These are phyloP conservation scores for Colletotrichum orchidophilum DNA, from an alignment of 2,329 filamentous ascomycete species.

Conservation along the genomic window DNA sequence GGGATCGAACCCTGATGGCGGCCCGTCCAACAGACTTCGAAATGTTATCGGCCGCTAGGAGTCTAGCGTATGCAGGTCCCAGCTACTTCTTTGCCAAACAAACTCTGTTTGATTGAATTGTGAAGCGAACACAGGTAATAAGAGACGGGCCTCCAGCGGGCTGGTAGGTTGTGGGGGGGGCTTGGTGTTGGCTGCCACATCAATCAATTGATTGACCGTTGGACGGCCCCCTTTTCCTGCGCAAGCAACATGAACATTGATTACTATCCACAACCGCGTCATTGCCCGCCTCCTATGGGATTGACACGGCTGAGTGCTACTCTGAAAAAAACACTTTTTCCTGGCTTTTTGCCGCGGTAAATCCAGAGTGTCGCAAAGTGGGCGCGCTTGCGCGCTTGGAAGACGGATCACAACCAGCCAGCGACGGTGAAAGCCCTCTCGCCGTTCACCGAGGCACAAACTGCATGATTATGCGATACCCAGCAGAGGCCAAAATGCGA, in stretches of 20 bases:
- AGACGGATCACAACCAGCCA: neutral
- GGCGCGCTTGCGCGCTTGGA: neutral
- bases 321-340: neutral
- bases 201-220: too few relatives aligned
- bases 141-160: neutral
- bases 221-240: neutral
- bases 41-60: neutral
- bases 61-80: neutral
- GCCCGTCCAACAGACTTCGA: neutral
- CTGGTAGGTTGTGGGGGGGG: too few relatives aligned
- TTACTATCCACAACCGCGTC: neutral
- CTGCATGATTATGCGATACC: neutral
- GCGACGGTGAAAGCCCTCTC: neutral
- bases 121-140: neutral
- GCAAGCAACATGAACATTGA: neutral
- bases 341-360: neutral
- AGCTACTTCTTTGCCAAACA: neutral
- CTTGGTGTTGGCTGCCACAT: too few relatives aligned
- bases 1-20: neutral
- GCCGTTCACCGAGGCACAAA: neutral
- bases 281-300: neutral
- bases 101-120: neutral
- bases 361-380: neutral
- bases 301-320: constrained; percentile 7
- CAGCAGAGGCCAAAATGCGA: neutral